Evolutionary conservation across 192 early-diverging fungal genomes (phyloP), one percentile per base, ranked within the genome.

Genomic region (Pilobolus umbonatus): DNA sequence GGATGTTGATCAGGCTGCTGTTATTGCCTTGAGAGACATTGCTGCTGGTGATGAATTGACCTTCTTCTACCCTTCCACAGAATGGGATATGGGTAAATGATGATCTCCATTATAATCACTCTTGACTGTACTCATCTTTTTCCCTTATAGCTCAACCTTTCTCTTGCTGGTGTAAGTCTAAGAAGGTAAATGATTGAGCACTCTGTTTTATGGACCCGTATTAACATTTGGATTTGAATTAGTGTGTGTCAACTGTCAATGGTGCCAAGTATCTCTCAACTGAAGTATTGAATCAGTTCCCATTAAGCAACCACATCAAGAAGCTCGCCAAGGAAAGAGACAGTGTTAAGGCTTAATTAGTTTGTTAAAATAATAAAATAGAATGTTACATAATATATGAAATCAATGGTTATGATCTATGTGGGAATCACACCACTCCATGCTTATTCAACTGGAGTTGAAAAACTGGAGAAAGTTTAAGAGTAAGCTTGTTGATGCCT

Each of bases 51-150:
- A 80, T 51, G 79, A 75, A 57, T 22, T 80, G 42, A 76, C 76
- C 15, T 80, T 82, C 65, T 80, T 80, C 62, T 82, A 82, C 57
- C 78, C 78, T 32, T 77, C 80, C n/a, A 79, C 78, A 40, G 80
- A 82, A 59, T 82, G 80, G 80, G 80, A 82, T 48, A 82, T 82
- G 80, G 78, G 73, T 64, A 57, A 65, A n/a, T 55, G 12, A 14
- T 10, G 2, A 12, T 42, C 4, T 42, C 14, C 15, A 42, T 12
- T 15, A 17, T 42, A 42, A 42, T 17, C 39, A 17, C 14, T 5
- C 4, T 17, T 40, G 6, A 48, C 25, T 7, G 12, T 17, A 5
- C 4, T 40, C 12, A 36, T 28, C 47, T 7, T 59, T n/a, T 34
- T 34, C 12, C 22, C 17, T 15, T 22, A 29, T 64, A 65, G 69